Conservation (phyloP, 2,329 filamentous ascomycete species). For the Talaromyces sp. region DNA sequence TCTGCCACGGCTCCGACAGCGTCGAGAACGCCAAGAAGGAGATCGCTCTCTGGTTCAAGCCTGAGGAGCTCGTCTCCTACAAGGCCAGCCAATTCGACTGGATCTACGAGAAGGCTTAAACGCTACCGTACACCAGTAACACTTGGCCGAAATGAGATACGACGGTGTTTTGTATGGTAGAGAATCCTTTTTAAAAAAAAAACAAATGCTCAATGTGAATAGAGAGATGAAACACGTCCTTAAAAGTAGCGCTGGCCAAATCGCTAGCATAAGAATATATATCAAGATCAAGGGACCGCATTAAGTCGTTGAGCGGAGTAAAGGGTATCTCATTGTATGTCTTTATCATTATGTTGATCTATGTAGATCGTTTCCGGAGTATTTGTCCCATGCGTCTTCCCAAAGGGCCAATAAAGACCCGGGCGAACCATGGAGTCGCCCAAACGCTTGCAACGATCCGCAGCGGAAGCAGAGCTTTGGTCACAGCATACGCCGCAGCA, state of each 20-base stretch:
- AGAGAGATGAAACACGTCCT: constrained; percentile 4
- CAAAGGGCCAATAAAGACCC: constrained; percentile 52
- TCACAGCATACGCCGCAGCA: constrained; percentile 84
- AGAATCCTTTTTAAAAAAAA: neutral
- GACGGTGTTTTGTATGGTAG: constrained; percentile 5
- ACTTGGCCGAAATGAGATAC: constrained; percentile 5
- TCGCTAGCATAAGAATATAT: neutral
- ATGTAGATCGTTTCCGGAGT: constrained; percentile 26
- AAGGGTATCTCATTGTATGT: neutral
- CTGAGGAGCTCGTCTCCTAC: constrained; percentile 78
- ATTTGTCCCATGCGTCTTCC: constrained; percentile 33
- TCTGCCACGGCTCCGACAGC: constrained; percentile 98
- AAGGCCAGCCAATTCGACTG: constrained; percentile 81
- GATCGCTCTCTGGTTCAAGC: constrained; percentile 97
- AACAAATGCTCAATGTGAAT: constrained; percentile 8
- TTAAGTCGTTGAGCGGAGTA: neutral
- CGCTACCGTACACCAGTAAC: constrained; percentile 1
- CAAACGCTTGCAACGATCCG: constrained; percentile 74
- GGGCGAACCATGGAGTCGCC: constrained; percentile 90
- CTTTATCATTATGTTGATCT: neutral
- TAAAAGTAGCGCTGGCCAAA: neutral
- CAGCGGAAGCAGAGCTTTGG: constrained; percentile 75
- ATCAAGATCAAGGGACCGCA: neutral
- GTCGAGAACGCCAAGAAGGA: constrained; percentile 99
- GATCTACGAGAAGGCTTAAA: constrained; percentile 86